These are phyloP conservation scores for Raddia distichophylla DNA, from an alignment of 176 grass and related monocot species.

Conservation along the genomic window DNA sequence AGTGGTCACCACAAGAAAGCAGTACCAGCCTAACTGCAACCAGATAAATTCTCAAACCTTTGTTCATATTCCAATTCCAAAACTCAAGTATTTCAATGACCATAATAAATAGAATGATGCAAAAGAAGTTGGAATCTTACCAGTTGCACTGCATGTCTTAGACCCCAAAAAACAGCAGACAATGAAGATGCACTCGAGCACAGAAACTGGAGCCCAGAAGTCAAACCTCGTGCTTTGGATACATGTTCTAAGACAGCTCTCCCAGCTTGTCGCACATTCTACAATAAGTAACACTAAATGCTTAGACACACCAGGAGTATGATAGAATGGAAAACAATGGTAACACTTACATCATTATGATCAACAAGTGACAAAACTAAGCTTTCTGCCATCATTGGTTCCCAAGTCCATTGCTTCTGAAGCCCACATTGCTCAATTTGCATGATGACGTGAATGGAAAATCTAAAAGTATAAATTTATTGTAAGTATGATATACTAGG, in stretches of 20 bases:
- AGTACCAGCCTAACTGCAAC: neutral
- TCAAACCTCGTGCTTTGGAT: slow-evolving; percentile 72
- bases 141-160: slow-evolving; percentile 79
- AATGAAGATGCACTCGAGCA: slow-evolving; percentile 80
- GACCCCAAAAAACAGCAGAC: slow-evolving; percentile 68
- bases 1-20: slow-evolving; percentile 6
- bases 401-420: slow-evolving; percentile 94
- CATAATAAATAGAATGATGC: slow-evolving; percentile 23
- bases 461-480: slow-evolving; percentile 59
- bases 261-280: slow-evolving; percentile 84
- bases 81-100: neutral
- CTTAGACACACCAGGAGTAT: slow-evolving; percentile 19
- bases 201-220: slow-evolving; percentile 90
- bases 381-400: slow-evolving; percentile 88
- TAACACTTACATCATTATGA: slow-evolving; percentile 74
- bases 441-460: slow-evolving; percentile 70
- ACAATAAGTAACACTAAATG: slow-evolving; percentile 42
- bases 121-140: slow-evolving; percentile 49
- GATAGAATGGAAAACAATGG: slow-evolving; percentile 34
- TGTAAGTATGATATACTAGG: slow-evolving; percentile 28
- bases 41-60: neutral
- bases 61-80: slow-evolving; percentile 2
- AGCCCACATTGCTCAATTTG: slow-evolving; percentile 76
- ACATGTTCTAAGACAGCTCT: slow-evolving; percentile 90
- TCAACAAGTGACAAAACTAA: slow-evolving; percentile 86